Percentiles rank a stretch among this genome's conserved stretches.
Evolutionary conservation across 169 alveolate genomes (phyloP).

Genomic region (Eimeria falciformis): DNA sequence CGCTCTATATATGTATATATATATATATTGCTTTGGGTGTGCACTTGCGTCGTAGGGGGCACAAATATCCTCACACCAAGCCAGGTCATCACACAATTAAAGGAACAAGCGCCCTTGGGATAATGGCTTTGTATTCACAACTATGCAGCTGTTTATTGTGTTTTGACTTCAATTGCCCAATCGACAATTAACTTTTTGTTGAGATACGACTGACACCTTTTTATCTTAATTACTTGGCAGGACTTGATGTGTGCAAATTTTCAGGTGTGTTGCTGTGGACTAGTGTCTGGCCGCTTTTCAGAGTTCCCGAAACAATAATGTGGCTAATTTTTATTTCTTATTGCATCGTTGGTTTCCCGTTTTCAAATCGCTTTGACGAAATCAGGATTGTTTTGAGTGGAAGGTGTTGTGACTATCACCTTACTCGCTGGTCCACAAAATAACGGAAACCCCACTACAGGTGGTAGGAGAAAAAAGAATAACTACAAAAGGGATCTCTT

Average conservation of each 20-base stretch:
- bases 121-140: neutral
- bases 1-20: no score
- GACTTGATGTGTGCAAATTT: no score
- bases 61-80: slow-evolving; percentile 65
- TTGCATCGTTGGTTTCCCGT: no score
- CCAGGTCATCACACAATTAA: slow-evolving; percentile 40
- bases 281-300: no score
- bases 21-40: neutral
- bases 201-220: no score
- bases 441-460: neutral
- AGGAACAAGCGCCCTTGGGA: slow-evolving; percentile 34
- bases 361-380: neutral
- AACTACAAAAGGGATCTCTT: neutral
- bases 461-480: neutral
- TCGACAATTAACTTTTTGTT: no score
- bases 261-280: no score
- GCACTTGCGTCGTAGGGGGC: slow-evolving; percentile 12
- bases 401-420: neutral
- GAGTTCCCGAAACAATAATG: no score
- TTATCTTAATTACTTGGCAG: no score
- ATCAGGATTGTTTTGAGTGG: neutral
- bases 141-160: neutral
- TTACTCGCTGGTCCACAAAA: neutral
- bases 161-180: no score
- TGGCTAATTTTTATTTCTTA: no score